Evolutionary conservation across 805 yeast species (phyloP).

Genomic region (Candida corydali): DNA sequence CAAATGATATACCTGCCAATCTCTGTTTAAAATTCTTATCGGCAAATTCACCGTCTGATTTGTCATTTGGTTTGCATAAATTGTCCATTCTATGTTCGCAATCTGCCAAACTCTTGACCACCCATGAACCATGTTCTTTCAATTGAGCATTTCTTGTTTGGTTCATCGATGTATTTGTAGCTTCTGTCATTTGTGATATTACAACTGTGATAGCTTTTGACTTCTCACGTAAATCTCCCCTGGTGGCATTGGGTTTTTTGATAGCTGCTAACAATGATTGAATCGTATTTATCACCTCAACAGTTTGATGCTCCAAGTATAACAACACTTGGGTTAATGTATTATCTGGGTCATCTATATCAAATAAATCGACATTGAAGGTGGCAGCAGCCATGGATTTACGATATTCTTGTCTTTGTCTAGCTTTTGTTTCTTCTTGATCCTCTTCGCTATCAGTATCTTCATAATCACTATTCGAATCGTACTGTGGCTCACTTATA

Average conservation of each 20-base stretch:
- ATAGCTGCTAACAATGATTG: slow-evolving; percentile 76
- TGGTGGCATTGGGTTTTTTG: slow-evolving; percentile 70
- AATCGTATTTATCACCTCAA: slow-evolving; percentile 84
- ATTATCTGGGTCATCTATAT: slow-evolving; percentile 83
- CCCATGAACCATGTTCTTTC: slow-evolving; percentile 89
- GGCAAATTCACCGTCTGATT: slow-evolving; percentile 61
- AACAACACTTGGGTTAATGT: slow-evolving; percentile 78
- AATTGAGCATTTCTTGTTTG: slow-evolving; percentile 82
- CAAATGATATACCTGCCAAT: slow-evolving; percentile 93
- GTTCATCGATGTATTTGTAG: slow-evolving; percentile 81
- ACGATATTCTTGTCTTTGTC: slow-evolving; percentile 42
- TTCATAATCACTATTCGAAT: slow-evolving; percentile 4
- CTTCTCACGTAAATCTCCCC: slow-evolving; percentile 67
- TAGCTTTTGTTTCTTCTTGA: slow-evolving; percentile 29
- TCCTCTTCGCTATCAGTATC: slow-evolving; percentile 16
- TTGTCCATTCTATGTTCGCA: slow-evolving; percentile 80
- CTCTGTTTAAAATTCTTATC: slow-evolving; percentile 89
- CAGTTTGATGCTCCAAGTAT: slow-evolving; percentile 90
- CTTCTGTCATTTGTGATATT: slow-evolving; percentile 83
- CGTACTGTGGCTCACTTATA: slow-evolving; percentile 4
- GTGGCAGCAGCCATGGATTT: slow-evolving; percentile 49
- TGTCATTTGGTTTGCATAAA: slow-evolving; percentile 48
- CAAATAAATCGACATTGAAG: slow-evolving; percentile 71
- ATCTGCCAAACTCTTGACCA: slow-evolving; percentile 79
- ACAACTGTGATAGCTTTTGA: slow-evolving; percentile 75